A percentile compares a stretch with the other conserved stretches of the same genome.
These are phyloP conservation scores for Cystobasidium ongulense DNA, from an alignment of 768 basidiomycete species.

Conservation along the genomic window DNA sequence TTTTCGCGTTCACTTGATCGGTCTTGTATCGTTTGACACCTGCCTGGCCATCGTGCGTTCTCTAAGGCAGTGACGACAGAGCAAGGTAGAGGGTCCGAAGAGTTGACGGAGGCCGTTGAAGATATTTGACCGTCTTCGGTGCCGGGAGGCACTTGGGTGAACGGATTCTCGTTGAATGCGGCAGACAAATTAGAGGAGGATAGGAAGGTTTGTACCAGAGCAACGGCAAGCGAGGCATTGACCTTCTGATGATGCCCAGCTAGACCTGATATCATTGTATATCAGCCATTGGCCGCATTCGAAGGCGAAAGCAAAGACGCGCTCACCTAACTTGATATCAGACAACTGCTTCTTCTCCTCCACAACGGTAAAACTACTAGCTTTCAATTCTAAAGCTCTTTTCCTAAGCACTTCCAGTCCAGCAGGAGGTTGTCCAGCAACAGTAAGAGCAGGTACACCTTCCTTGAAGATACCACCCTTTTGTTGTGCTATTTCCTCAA, in stretches of 20 bases:
- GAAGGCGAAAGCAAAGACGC: constrained; percentile 58
- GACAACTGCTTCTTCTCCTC: not conserved
- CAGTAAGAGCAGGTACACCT: constrained; percentile 71
- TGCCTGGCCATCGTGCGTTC: constrained; percentile 78
- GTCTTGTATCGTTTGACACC: constrained; percentile 76
- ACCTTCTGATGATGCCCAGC: constrained; percentile 75
- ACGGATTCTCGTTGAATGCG: constrained; percentile 28
- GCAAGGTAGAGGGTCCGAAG: constrained; percentile 49
- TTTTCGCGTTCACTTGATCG: constrained; percentile 47
- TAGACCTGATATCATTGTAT: constrained; percentile 59
- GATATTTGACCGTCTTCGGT: not conserved
- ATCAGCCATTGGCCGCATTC: not conserved
- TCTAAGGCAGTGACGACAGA: constrained; percentile 59
- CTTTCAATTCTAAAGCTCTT: constrained; percentile 61
- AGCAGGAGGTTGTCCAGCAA: constrained; percentile 60
- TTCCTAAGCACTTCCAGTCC: constrained; percentile 61
- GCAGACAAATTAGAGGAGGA: constrained; percentile 41
- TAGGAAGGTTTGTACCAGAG: constrained; percentile 63
- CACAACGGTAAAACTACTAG: constrained; percentile 41
- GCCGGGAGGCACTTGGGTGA: not conserved
- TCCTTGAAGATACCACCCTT: constrained; percentile 95
- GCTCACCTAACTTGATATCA: constrained; percentile 6
- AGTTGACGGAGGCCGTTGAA: not conserved
- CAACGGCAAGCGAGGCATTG: constrained; percentile 79
- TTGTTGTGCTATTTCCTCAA: constrained; percentile 83